Evolutionary conservation across 352 stramenopile genomes (phyloP), one percentile per base, ranked within the genome.

Genomic region (Globisporangium orthogonon): DNA sequence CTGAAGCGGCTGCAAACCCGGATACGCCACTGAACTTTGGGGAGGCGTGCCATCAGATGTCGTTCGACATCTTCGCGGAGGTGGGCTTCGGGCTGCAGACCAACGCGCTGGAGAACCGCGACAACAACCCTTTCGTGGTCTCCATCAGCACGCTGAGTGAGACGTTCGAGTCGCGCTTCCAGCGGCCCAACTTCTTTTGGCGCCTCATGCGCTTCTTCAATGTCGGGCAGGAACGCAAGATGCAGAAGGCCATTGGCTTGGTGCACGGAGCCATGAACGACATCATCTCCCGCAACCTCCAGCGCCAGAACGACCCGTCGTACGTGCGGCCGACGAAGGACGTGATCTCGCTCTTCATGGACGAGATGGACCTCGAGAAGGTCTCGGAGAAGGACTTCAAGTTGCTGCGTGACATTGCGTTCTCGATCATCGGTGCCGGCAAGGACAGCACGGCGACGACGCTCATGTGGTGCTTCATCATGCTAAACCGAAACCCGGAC

Each of bases 391-490:
- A 29, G 18, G 63, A 71, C 7, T 56, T 73, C 11, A 80, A 78
- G 37, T 78, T 83, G 49, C 62, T 96, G 23, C 56, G 70, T 7
- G 78, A 92, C 33, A 43, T 43, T 13, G 37, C 37, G 37, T 43
- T 43, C 37, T 71, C 71, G 5, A 83, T 95, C 45, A 60, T 96
- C 11, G 57, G 88, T 35, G 86, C 74, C 7, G 87, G 82, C 3
- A 71, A 81, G 30, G 81, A 94, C 58, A 95, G 86, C 0, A 95
- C 87, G 0, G 76, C 83, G 0, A 64, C 57, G 82, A 78, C 37
- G 2, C 37, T 43, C 30, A 54, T 95, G n/a, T 70, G 55, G 11
- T 96, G 87, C 86, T 60, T 92, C n/a, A 66, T 95, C n/a, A 75
- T 87, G 51, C 73, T 96, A 7, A 67, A 70, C 33, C 72, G 71